Conservation (phyloP, 1,284 basidiomycete genomes). For the Apiotrichum sp. region DNA sequence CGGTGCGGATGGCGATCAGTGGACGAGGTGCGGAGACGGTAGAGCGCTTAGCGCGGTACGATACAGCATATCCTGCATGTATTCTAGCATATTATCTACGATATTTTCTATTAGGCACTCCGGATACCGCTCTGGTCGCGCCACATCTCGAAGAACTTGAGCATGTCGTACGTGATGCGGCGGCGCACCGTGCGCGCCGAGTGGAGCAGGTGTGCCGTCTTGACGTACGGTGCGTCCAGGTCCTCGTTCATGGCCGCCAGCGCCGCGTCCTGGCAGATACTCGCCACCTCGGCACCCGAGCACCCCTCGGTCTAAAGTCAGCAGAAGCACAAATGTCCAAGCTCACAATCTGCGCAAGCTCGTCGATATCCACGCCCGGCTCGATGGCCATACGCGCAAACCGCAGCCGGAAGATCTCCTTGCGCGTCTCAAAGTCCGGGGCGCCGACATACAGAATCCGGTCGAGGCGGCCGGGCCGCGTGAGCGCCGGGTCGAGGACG, state of each 20-base stretch:
- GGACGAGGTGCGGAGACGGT: not conserved
- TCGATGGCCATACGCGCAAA: slow-evolving; percentile 74
- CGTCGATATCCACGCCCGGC: slow-evolving; percentile 59
- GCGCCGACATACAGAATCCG: slow-evolving; percentile 91
- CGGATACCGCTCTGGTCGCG: slow-evolving; percentile 47
- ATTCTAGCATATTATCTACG: slow-evolving; percentile 11
- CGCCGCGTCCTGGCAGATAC: slow-evolving; percentile 94
- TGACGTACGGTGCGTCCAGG: slow-evolving; percentile 68
- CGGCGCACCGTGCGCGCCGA: slow-evolving; percentile 68
- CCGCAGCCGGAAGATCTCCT: slow-evolving; percentile 77
- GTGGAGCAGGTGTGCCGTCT: slow-evolving; percentile 64
- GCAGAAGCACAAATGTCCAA: not conserved
- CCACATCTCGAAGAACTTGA: slow-evolving; percentile 63
- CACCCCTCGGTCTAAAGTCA: slow-evolving; percentile 74
- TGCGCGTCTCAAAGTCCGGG: slow-evolving; percentile 69
- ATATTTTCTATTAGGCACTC: slow-evolving; percentile 26
- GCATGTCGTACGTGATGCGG: slow-evolving; percentile 79
- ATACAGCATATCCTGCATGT: slow-evolving; percentile 10
- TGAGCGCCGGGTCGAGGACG: slow-evolving; percentile 83
- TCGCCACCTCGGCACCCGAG: slow-evolving; percentile 89
- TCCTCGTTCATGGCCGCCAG: slow-evolving; percentile 81
- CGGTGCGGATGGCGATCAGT: not conserved
- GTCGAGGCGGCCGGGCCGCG: slow-evolving; percentile 93
- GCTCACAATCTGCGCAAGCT: slow-evolving; percentile 68
- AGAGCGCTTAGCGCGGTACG: not conserved